These are phyloP conservation scores for Plasmodium gonderi DNA, from an alignment of 169 alveolate species.

Conservation along the genomic window DNA sequence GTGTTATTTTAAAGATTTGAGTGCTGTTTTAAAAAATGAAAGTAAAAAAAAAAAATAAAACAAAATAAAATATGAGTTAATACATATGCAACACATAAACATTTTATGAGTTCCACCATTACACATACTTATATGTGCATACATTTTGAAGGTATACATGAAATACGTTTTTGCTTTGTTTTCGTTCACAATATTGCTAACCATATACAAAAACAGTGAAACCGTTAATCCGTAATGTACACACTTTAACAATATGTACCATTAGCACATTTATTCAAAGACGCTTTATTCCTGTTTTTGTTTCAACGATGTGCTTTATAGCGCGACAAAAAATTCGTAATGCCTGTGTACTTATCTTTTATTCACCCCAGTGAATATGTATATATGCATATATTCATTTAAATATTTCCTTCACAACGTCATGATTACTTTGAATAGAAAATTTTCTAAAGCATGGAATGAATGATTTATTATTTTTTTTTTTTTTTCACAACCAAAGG, in stretches of 20 bases:
- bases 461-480: not conserved
- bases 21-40: not conserved
- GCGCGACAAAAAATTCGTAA: not conserved
- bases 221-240: not conserved
- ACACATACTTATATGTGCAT: not conserved
- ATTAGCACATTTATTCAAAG: not conserved
- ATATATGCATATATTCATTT: not conserved
- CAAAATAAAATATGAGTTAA: too few relatives aligned
- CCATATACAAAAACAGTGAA: not conserved
- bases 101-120: not conserved
- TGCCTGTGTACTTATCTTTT: not conserved
- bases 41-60: too few relatives aligned
- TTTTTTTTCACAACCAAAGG: not conserved
- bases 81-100: not conserved
- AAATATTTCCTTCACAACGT: not conserved
- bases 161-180: not conserved
- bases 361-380: not conserved
- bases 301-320: not conserved
- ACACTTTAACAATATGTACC: not conserved
- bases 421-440: not conserved
- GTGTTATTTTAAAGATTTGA: not conserved
- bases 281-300: not conserved
- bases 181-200: not conserved
- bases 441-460: not conserved
- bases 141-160: not conserved